Conservation (phyloP, 495 filamentous ascomycete genomes). For the Xylaria castorea region DNA sequence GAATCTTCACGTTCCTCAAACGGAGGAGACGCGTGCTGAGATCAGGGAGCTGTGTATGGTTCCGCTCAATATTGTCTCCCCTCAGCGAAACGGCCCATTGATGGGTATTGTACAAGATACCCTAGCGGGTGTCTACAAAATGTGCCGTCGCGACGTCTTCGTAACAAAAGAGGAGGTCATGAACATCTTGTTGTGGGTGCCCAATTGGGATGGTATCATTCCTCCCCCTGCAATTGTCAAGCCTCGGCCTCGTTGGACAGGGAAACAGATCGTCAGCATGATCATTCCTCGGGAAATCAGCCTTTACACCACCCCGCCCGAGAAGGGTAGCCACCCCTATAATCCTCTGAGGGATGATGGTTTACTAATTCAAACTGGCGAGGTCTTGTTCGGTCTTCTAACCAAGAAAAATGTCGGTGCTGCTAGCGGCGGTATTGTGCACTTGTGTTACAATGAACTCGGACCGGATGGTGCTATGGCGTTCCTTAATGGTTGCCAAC, state of each 20-base stretch:
- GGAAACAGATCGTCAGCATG: conserved; percentile 96
- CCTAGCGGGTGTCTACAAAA: conserved; percentile 93
- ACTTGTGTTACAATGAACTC: conserved; percentile 95
- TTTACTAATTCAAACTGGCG: conserved; percentile 81
- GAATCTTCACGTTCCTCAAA: conserved; percentile 99
- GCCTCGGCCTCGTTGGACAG: conserved; percentile 94
- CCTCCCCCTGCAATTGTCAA: conserved; percentile 90
- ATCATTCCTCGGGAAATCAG: conserved; percentile 88
- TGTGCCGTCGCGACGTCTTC: conserved; percentile 92
- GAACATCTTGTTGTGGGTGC: conserved; percentile 96
- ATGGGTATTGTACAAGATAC: conserved; percentile 99
- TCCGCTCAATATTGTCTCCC: conserved; percentile 95
- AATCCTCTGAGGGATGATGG: conserved; percentile 79
- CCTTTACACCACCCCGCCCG: conserved; percentile 62
- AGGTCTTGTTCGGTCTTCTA: conserved; percentile 87
- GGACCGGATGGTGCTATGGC: conserved; percentile 81
- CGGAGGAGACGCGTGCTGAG: conserved; percentile 93
- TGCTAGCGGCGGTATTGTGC: conserved; percentile 83
- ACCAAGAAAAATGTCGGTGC: conserved; percentile 95
- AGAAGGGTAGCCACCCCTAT: conserved; percentile 55
- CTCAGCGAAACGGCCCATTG: conserved; percentile 92
- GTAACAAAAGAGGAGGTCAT: conserved; percentile 88
- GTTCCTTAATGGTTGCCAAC: conserved; percentile 95
- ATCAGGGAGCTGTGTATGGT: conserved; percentile 94
- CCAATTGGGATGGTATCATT: conserved; percentile 94